phyloP scores from a whole-genome alignment of 176 grass and related monocot species.

The Oryza meridionalis region DNA sequence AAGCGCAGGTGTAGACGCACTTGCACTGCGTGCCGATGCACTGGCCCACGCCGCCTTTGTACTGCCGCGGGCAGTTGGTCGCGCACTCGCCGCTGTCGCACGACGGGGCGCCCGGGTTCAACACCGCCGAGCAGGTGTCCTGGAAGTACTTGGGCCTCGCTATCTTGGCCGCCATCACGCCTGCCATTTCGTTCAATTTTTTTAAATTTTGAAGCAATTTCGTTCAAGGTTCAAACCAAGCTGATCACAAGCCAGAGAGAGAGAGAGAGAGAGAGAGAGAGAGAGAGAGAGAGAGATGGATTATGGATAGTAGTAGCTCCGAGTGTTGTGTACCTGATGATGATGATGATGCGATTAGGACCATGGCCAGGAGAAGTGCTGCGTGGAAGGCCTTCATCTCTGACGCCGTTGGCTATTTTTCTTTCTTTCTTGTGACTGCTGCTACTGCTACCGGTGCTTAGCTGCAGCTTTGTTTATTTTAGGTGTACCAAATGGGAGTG shows the following conservation, averaged over 20 bases:
- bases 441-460: not conserved
- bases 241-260: not conserved
- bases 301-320: not conserved
- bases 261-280: not conserved
- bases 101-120: not conserved
- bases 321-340: not conserved
- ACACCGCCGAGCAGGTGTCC: not conserved
- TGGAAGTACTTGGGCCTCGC: constrained; percentile 2
- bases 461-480: not conserved
- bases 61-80: not conserved
- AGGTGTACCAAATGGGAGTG: not conserved
- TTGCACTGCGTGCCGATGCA: not conserved
- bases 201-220: too few relatives aligned
- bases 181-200: not conserved
- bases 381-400: not conserved
- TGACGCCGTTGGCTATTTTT: not conserved
- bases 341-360: not conserved
- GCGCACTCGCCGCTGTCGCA: constrained; percentile 8
- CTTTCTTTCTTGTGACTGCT: not conserved
- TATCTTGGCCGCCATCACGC: not conserved
- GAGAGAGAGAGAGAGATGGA: not conserved
- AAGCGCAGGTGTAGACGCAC: constrained; percentile 30
- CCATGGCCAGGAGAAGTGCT: not conserved
- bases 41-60: constrained; percentile 16
- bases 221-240: too few relatives aligned